Evolutionary conservation across 352 stramenopile species (phyloP).

Genomic region (Phytophthora uliginosa): DNA sequence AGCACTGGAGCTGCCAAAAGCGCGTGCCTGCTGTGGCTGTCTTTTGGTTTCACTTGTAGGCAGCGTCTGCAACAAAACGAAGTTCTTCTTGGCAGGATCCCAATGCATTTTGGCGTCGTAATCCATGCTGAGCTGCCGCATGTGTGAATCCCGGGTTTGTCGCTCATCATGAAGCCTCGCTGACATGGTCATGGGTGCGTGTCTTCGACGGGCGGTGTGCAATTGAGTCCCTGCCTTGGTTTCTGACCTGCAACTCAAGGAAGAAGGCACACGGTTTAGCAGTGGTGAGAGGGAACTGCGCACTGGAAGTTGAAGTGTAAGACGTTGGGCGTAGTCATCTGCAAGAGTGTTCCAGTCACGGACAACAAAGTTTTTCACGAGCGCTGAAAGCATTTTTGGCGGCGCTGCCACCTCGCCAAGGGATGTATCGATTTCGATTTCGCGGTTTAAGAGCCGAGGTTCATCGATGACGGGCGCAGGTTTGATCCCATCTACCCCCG

Average conservation of each 20-base stretch:
- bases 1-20: neutral
- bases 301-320: slow-evolving; percentile 39
- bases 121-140: slow-evolving; percentile 40
- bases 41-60: slow-evolving; percentile 3
- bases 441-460: neutral
- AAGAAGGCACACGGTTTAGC: slow-evolving; percentile 8
- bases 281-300: slow-evolving; percentile 25
- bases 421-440: slow-evolving; percentile 19
- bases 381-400: slow-evolving; percentile 57
- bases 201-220: slow-evolving; percentile 24
- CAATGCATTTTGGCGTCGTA: slow-evolving; percentile 59
- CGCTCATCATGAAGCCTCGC: slow-evolving; percentile 31
- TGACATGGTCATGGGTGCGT: slow-evolving; percentile 14
- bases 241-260: slow-evolving; percentile 20
- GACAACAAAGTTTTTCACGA: slow-evolving; percentile 60
- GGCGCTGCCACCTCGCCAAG: slow-evolving; percentile 35
- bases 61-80: slow-evolving; percentile 29
- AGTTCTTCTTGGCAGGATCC: slow-evolving; percentile 40
- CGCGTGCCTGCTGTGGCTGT: slow-evolving; percentile 7
- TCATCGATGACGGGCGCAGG: neutral
- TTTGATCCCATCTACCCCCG: slow-evolving; percentile 19
- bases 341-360: slow-evolving; percentile 49
- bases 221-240: slow-evolving; percentile 5
- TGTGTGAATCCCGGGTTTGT: slow-evolving; percentile 41
- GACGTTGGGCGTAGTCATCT: slow-evolving; percentile 44